These are phyloP conservation scores for Orobanche coerulescens DNA, from an alignment of 257 asterid genomes.

Conservation along the genomic window DNA sequence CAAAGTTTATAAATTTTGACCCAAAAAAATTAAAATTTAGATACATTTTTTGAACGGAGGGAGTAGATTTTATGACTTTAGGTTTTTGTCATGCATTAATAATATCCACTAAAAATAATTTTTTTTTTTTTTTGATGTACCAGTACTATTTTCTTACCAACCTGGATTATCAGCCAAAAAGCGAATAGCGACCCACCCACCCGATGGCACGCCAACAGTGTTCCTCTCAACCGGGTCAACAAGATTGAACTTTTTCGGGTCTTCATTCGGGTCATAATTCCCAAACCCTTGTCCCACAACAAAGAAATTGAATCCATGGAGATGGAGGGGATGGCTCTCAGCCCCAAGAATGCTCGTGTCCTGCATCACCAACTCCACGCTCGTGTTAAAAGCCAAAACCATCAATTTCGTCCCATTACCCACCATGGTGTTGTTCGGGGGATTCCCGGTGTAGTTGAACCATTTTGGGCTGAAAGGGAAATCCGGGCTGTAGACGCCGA, in stretches of 20 bases:
- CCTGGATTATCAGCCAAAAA: slow-evolving; percentile 48
- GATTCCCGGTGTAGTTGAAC: slow-evolving; percentile 35
- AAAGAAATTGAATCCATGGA: slow-evolving; percentile 40
- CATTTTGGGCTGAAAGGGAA: slow-evolving; percentile 28
- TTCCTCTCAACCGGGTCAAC: slow-evolving; percentile 40
- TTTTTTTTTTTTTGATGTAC: too few relatives aligned
- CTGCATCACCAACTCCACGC: slow-evolving; percentile 42
- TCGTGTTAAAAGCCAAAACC: slow-evolving; percentile 23
- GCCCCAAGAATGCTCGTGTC: slow-evolving; percentile 37
- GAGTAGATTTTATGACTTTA: too few relatives aligned
- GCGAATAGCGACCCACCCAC: slow-evolving; percentile 51
- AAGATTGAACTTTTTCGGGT: slow-evolving; percentile 34
- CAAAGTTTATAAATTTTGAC: too few relatives aligned
- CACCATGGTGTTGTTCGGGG: slow-evolving; percentile 26
- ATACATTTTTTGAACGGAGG: too few relatives aligned
- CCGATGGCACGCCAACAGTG: slow-evolving; percentile 38
- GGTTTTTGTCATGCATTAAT: not conserved
- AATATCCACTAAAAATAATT: not conserved
- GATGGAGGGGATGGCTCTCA: slow-evolving; percentile 44
- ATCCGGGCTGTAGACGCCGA: slow-evolving; percentile 20
- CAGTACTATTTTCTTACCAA: too few relatives aligned
- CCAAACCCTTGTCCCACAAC: slow-evolving; percentile 47
- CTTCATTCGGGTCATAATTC: slow-evolving; percentile 27
- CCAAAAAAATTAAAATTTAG: too few relatives aligned
- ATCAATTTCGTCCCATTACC: slow-evolving; percentile 27